Base-by-base conservation (phyloP, 2,329 filamentous ascomycete genomes). In the Fusarium coffeatum region DNA sequence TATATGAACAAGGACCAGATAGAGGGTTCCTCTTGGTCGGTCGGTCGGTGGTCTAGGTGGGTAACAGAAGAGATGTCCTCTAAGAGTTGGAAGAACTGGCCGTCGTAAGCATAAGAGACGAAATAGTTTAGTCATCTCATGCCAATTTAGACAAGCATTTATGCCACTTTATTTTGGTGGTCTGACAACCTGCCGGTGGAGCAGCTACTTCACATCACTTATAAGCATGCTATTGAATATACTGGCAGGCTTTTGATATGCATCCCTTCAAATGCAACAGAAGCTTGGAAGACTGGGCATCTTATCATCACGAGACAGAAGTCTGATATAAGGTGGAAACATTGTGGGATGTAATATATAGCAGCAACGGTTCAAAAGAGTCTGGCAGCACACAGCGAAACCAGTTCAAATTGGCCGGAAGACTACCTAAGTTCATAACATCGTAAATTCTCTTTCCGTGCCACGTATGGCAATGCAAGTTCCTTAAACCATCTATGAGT, bases 401-500 rank as follows among this genome's bases (percentile, higher is more conserved):
- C 37, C 49, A 67, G 46, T 27, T 40, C 23, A 59, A 37, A 18
- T 34, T 57, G 37, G 42, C 62, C 42, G 25, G 30, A 43, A 49
- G 13, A 59, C 66, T 54, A 70, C 41, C 37, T 46, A 46, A 34
- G 46, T 20, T 69, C 67, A 68, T 67, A 50, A 67, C 32, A 69
- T 70, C 62, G 32, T 69, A 49, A 67, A 57, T 47, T 45, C 37
- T 41, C 62, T 50, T 48, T 55, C 64, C 48, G 40, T 46, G 54
- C 67, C 67, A 69, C 32, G 50, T 48, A 41, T 68, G 63, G 63
- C 67, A n/a, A 71, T 71, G 54, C 67, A 47, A 51, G 42, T 59
- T 46, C 57, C 62, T 23, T 40, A 20, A 43, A 42, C 54, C 62
- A 54, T 69, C 66, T 69, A 70, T 67, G 51, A 45, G 30, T 48